Evolutionary conservation across 768 basidiomycete species (phyloP).

Genomic region (Auriculariales sp.): DNA sequence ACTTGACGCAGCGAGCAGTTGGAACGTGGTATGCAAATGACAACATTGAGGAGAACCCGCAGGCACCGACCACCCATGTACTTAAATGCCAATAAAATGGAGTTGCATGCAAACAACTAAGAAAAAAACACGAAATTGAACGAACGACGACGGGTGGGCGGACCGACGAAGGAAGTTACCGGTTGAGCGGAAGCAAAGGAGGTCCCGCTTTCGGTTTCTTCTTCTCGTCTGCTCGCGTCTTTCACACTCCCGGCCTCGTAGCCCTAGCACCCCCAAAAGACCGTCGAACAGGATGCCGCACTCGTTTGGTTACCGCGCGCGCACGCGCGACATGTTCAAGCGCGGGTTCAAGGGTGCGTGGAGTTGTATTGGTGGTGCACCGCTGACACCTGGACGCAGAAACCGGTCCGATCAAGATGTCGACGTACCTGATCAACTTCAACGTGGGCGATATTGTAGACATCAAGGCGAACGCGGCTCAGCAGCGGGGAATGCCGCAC

Average conservation of each 20-base stretch:
- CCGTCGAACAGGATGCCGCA: conserved; percentile 77
- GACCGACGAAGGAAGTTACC: not conserved
- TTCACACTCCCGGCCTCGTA: conserved; percentile 18
- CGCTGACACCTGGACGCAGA: conserved; percentile 29
- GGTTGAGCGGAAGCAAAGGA: not conserved
- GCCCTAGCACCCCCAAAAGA: conserved; percentile 44
- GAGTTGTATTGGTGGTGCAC: conserved; percentile 5
- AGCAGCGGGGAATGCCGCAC: conserved; percentile 99
- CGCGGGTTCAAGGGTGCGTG: conserved; percentile 87
- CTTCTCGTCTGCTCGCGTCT: not conserved
- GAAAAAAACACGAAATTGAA: no score
- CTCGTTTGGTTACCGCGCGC: conserved; percentile 99
- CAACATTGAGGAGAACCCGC: no score
- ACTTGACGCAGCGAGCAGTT: no score
- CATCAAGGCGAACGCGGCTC: conserved; percentile 97
- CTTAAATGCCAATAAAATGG: no score
- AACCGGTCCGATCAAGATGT: conserved; percentile 78
- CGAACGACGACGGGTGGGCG: no score
- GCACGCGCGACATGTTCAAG: conserved; percentile 99
- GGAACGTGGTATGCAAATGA: no score
- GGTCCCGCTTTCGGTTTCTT: not conserved
- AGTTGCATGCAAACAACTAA: no score
- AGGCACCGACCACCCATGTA: no score
- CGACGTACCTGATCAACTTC: conserved; percentile 89
- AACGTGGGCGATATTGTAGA: conserved; percentile 97